These are phyloP conservation scores for Cladophialophora psammophila DNA, from an alignment of 2,329 filamentous ascomycete species.

Conservation along the genomic window DNA sequence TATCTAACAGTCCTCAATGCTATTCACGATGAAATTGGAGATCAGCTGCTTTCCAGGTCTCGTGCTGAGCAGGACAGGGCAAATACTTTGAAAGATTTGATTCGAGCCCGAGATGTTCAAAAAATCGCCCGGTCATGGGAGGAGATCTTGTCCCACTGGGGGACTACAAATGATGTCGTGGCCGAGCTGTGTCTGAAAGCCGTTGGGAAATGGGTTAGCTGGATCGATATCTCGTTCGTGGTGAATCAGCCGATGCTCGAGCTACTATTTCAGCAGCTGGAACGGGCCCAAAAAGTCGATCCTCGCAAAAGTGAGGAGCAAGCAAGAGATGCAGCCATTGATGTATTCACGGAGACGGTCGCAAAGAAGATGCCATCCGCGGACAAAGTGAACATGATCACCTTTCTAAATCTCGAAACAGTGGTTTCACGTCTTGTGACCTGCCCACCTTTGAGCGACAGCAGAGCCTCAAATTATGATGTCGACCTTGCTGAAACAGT, in stretches of 20 bases:
- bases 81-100: slow-evolving; percentile 86
- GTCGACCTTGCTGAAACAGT: slow-evolving; percentile 94
- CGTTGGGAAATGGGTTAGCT: slow-evolving; percentile 97
- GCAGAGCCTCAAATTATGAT: slow-evolving; percentile 86
- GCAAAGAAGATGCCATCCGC: slow-evolving; percentile 96
- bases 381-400: slow-evolving; percentile 94
- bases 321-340: slow-evolving; percentile 88
- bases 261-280: slow-evolving; percentile 84
- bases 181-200: slow-evolving; percentile 88
- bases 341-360: slow-evolving; percentile 94
- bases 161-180: slow-evolving; percentile 72
- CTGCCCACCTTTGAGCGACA: slow-evolving; percentile 80
- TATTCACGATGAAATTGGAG: slow-evolving; percentile 96
- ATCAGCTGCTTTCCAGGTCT: slow-evolving; percentile 82
- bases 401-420: slow-evolving; percentile 83
- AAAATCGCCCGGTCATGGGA: slow-evolving; percentile 92
- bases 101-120: slow-evolving; percentile 84
- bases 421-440: slow-evolving; percentile 86
- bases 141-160: slow-evolving; percentile 82
- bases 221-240: slow-evolving; percentile 95
- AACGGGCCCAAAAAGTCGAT: slow-evolving; percentile 69
- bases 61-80: slow-evolving; percentile 83
- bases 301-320: slow-evolving; percentile 76
- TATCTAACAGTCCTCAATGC: slow-evolving; percentile 89
- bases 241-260: slow-evolving; percentile 89